Evolutionary conservation across 164 flowering plant genomes (phyloP), one percentile per base, ranked within the genome.

Genomic region (Piper longum): DNA sequence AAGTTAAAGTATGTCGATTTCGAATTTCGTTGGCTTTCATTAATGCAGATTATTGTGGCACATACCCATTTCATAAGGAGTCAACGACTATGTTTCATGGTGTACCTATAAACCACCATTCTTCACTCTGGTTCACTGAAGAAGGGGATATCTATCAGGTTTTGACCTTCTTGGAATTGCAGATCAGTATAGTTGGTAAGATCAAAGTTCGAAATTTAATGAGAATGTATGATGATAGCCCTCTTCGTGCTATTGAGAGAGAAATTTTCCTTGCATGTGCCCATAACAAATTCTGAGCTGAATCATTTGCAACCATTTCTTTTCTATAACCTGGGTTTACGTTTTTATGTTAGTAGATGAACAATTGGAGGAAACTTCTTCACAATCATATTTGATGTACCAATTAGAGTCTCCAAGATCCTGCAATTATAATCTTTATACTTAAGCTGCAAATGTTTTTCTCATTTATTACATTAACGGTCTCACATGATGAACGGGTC

Each of bases 21-120:
- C 85, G 93, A 84, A 83, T 85, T 5, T 93, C 92, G 95, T 85
- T 93, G 97, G 96, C 96, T 95, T 86, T 80, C 88, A 87, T 86
- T 16, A 95, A 79, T 95, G 99, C 99, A 95, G 96, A 95, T 90
- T 74, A 13, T 57, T 57, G 41, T 82, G 92, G 87, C 84, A 1
- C 79, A 80, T 79, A 76, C 81, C 84, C 41, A 36, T 81, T 85
- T 77, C 81, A 74, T 82, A 74, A 79, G 93, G 89, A 83, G 83
- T 79, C 88, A 75, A 82, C 88, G 80, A 83, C 86, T 86, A 84
- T 84, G 86, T 83, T 77, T 84, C 84, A 83, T 84, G 91, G 87
- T 84, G 90, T 87, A 85, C 78, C 88, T 74, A 85, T 87, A 83
- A 80, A 77, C 93, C 75, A 73, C 83, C 80, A 77, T 81, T 80